Evolutionary conservation across 1,284 basidiomycete genomes (phyloP), one percentile per base, ranked within the genome.

Genomic region (Ustilago crameri): DNA sequence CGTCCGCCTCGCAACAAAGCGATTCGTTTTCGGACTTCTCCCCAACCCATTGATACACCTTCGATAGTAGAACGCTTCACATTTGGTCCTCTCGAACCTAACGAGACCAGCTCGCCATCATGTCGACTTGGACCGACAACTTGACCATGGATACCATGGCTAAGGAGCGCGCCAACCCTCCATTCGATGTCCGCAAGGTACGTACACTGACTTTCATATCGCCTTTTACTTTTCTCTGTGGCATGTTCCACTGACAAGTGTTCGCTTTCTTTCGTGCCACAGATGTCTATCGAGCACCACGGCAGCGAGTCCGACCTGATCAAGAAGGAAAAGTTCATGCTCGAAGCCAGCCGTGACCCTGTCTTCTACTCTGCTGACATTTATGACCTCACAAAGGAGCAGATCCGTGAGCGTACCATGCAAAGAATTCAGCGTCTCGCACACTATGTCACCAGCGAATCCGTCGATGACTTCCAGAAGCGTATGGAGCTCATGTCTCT

Each of bases 361-460:
- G 83, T 85, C n/a, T 87, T 87, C 84, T 84, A 85, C 74, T 82
- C 86, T 26, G 84, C 83, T 42, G 87, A 88, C 81, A 86, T 87
- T 51, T 87, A 88, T 74, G 87, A 88, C 76, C 77, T 88, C 12
- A 83, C 85, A 38, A 87, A 87, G 79, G 86, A 86, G 51, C 84
- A 87, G 75, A 79, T 88, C 8, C 78, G 87, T 42, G 77, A 81
- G 60, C 75, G 80, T 22, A 83, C 81, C 51, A 77, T 73, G 64
- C 64, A 67, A 56, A 64, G 69, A 22, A 73, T 73, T 30, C 69
- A 73, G 69, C 55, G 65, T 32, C 76, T 83, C 30, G 77, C 81
- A 26, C 75, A 81, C 68, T 77, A 74, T 55, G 76, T 83, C 44
- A 74, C 74, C 45, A 76, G 59, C 59, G 81, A 83, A 73, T 64